Evolutionary conservation across 305 asterid species (phyloP), one percentile per base, ranked within the genome.

Genomic region (Plantago coronopus): DNA sequence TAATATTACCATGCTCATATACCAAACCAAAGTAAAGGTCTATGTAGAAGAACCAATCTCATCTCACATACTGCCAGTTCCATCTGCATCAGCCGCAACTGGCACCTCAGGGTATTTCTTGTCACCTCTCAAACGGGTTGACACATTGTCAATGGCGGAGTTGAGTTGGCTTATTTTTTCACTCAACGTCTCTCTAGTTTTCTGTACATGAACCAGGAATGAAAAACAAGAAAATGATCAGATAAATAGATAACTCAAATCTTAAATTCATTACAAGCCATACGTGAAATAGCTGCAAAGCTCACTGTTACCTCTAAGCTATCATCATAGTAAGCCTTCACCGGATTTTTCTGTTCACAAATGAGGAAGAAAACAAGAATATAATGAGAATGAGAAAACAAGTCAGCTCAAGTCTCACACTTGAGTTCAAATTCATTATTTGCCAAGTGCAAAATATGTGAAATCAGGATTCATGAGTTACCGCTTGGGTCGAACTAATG

Each of bases 111-210:
- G 88, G 25, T 65, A 57, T 17, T 78, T 85, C 48, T 73, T 83
- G 65, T 88, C 86, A 70, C 97, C 94, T 81, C 94, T 82, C 79
- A 90, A 73, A 48, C 94, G 91, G 48, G 91, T 69, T 2, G 91
- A 81, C 44, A 85, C 95, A n/a, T 83, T 83, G 83, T 85, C 97
- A 44, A 90, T 87, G 69, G 95, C 97, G 53, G 81, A 79, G 76
- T 83, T 90, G 76, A 90, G 91, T 69, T 87, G 96, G 71, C 84
- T 71, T 50, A 87, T 75, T 68, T 85, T 90, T 55, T 79, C 88
- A 49, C 82, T 79, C 76, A 90, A 68, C 25, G 82, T 85, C 76
- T 78, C 78, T 72, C 95, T 78, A 56, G 88, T 90, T 70, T 72
- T 81, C 90, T 84, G 94, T 63, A 59, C 63, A 61, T 18, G 38